A percentile compares a stretch with the other conserved stretches of the same genome.
phyloP scores from a whole-genome alignment of 2,329 filamentous ascomycete genomes.

The Phialophora tarda region DNA sequence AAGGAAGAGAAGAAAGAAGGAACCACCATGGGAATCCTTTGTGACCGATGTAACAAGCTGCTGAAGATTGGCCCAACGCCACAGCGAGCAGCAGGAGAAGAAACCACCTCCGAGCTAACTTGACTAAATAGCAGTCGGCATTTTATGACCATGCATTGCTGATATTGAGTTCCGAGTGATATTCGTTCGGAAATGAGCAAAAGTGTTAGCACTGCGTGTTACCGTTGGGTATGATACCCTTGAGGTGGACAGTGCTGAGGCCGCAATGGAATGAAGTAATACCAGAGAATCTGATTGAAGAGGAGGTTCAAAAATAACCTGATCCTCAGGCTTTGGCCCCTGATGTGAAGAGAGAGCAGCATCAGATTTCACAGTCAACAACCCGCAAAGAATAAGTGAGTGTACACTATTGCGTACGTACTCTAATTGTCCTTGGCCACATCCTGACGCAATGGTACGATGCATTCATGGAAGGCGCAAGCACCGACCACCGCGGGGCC shows the following conservation, averaged over 20 bases:
- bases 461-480: neutral
- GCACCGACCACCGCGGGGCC: slow-evolving; percentile 1
- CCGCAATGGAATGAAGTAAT: neutral
- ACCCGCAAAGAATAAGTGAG: too few relatives aligned
- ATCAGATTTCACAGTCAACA: too few relatives aligned
- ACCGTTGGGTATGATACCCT: neutral
- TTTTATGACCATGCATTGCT: neutral
- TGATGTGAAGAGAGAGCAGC: neutral
- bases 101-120: neutral
- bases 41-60: neutral
- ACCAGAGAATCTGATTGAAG: neutral
- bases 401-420: too few relatives aligned
- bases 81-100: neutral
- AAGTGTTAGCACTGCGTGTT: neutral
- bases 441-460: neutral
- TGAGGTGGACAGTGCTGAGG: too few relatives aligned
- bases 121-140: neutral
- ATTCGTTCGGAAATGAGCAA: neutral
- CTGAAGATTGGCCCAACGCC: too few relatives aligned
- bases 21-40: neutral
- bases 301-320: neutral
- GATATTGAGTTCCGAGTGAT: neutral
- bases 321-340: neutral
- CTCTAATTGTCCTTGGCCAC: neutral
- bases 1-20: neutral